Evolutionary conservation across 148 eudicot species (phyloP).

Genomic region (Fagopyrum tataricum): DNA sequence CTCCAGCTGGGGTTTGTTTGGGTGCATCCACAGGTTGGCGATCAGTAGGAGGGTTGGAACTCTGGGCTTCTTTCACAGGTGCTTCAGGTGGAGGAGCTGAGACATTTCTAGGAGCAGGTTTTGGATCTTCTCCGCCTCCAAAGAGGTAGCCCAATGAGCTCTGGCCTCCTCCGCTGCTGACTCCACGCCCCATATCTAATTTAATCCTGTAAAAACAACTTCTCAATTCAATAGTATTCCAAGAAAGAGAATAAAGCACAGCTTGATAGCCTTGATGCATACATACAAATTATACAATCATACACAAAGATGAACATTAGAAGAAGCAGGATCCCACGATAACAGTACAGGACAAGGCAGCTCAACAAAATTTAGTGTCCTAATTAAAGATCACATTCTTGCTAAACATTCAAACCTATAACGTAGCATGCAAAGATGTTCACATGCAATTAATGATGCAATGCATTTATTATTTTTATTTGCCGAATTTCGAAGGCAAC

Average conservation of each 20-base stretch:
- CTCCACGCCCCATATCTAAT: slow-evolving; percentile 42
- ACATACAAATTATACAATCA: neutral
- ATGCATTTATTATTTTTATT: neutral
- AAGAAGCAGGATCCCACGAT: neutral
- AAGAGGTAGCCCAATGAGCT: slow-evolving; percentile 50
- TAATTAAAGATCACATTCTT: neutral
- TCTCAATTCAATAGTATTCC: neutral
- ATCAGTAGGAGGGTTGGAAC: slow-evolving; percentile 23
- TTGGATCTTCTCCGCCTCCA: slow-evolving; percentile 31
- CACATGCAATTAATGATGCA: neutral
- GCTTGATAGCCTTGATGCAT: neutral
- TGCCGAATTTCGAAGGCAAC: neutral
- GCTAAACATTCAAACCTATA: neutral
- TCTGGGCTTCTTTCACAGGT: slow-evolving; percentile 16
- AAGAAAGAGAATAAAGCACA: neutral
- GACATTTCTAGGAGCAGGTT: slow-evolving; percentile 15
- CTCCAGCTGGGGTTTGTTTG: slow-evolving; percentile 31
- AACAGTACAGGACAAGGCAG: neutral
- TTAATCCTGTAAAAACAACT: neutral
- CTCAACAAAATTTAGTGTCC: neutral
- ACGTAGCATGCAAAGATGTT: neutral
- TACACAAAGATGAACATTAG: neutral
- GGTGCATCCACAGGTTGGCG: slow-evolving; percentile 14
- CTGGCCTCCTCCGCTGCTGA: slow-evolving; percentile 65
- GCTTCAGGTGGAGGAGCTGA: slow-evolving; percentile 21